Evolutionary conservation across 1,284 basidiomycete species (phyloP), one percentile per base, ranked within the genome.

Genomic region (Microbotryum scabiosae): DNA sequence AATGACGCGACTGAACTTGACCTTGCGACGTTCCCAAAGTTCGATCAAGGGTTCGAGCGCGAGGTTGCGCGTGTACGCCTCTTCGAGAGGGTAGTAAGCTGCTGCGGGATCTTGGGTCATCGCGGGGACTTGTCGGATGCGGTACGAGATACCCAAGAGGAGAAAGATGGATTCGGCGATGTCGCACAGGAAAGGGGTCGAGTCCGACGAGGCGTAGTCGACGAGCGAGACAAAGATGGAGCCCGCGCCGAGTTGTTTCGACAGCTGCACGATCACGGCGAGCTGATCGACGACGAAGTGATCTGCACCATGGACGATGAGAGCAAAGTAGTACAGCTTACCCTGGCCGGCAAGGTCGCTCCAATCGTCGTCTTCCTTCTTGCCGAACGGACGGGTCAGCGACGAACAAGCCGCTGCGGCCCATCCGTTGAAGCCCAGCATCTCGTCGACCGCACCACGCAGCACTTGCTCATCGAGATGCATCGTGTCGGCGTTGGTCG

Each of bases 201-300:
- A 90, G 75, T 96, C 92, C 8, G 84, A 85, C 6, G 90, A 93
- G 59, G 86, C 88, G 74, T 93, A 93, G 75, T 97, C 93, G 61
- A 97, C 80, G 87, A 97, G 91, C 8, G 90, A 93, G 20, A 96
- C 92, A 74, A 97, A 97, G 51, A 97, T 78, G 70, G 89, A 90
- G 57, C 83, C 79, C 4, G 87, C 85, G 8, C 92, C 92, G 9
- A 97, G 82, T 7, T 90, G 84, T 69, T 87, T 86, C 0, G 88
- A 87, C 70, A 96, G 82, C 75, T 97, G 92, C 3, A 97, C 88
- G 66, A 97, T 93, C 68, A 93, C 88, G 20, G 92, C 89, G 32
- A 97, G 84, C 75, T 97, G 92, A 78, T 97, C 92, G 64, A 94
- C 88, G 51, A 97, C 82, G 79, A 97, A 97, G 75, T 97, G 92